Evolutionary conservation across 148 eudicot species (phyloP), one percentile per base, ranked within the genome.

Genomic region (Salicornia ramosissima): DNA sequence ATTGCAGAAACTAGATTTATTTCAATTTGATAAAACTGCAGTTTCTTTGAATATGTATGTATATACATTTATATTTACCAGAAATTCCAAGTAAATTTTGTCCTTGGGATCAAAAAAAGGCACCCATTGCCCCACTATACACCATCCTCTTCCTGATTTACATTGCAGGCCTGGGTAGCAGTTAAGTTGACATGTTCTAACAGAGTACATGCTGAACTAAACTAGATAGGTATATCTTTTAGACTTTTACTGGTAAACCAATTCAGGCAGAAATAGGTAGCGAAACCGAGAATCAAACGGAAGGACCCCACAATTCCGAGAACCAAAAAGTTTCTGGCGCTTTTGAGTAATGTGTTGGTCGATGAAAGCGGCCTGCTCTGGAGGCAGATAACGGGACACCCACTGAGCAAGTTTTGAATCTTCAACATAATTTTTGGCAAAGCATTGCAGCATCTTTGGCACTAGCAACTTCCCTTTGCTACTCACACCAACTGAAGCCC

Each of bases 401-500:
- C 80, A 78, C 30, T 61, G 77, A 42, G 80, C 80, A 25, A 78
- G 64, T 55, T 78, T 78, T 6, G 80, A 78, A 39, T 78, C 80
- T 26, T 78, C 80, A 6, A 78, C 80, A 18, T 62, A 53, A 43
- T 51, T 68, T 64, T 31, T 78, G 33, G 77, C 73, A 53, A 68
- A 78, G 46, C 77, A 68, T 69, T 73, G 77, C 60, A 78, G 65
- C 77, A 78, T 78, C 73, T 78, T 78, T 54, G 80, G 80, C 64
- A 78, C 77, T 58, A 78, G 16, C 61, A 78, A 62, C 80, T 78
- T 78, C 47, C 80, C 80, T 73, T 73, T 78, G 66, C 67, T 55
- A 45, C 80, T 78, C 51, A 78, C 73, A 68, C 80, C 80, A 26
- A 78, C 80, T 46, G 80, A 68, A 24, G 80, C 80, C 30, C 80